Base-by-base conservation (phyloP, 1,139 yeast species). In the Zhuliangozyma parablackwelliae region DNA sequence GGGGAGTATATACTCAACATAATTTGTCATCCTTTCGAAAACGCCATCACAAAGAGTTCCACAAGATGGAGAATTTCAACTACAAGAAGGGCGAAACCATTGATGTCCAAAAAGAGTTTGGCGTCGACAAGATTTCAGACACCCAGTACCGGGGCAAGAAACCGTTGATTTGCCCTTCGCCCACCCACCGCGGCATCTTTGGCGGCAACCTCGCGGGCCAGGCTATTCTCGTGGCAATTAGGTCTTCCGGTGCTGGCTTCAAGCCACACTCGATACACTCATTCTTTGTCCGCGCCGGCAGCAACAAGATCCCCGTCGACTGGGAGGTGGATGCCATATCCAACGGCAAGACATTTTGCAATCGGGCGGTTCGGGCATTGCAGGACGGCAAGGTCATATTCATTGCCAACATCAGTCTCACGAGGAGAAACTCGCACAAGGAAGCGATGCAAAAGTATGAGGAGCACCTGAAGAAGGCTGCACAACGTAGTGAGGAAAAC, bases 341-440 rank as follows among this genome's bases (percentile, higher is more conserved):
- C 32, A 58, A 75, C 41, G 94, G 94, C 3, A 76, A 73, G 41
- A 80, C 48, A 42, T 84, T 80, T 51, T 65, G 72, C 33, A 81
- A 82, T 35, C 68, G 85, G 38, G 71, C 77, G 30, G 72, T 83
- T 5, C 63, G 66, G 33, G 85, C 81, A 0, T 62, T 59, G 30
- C 89, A 82, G 54, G 54, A 66, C 21, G 78, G 74, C 10, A 57
- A 59, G 13, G 51, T 80, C 35, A 70, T 72, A 28, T 80, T 73
- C 50, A 63, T 72, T 16, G 75, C 82, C 12, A 72, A 72, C 27
- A 59, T 81, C 7, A 72, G 88, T 3, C 72, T 79, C 31, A 64
- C 75, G 8, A 49, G 48, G 29, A 56, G 52, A 35, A 70, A 70
- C 44, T 59, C 68, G 1, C 48, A 49, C 34, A 41, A 46, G 10